phyloP scores from a whole-genome alignment of 192 early-diverging fungal genomes.

The Podila epigama region DNA sequence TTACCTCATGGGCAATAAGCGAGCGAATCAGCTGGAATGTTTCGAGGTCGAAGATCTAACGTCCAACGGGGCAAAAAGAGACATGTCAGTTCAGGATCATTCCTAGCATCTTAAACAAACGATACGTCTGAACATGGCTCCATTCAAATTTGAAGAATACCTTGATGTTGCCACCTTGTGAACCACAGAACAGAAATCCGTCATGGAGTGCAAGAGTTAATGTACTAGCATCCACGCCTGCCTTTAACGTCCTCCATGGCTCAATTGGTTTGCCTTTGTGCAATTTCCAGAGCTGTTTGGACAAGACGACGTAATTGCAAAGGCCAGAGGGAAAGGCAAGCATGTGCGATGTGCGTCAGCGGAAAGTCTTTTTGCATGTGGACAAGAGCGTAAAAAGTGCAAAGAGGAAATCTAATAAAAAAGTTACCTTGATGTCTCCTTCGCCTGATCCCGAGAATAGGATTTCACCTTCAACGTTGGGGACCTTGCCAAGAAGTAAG shows the following conservation, averaged over 20 bases:
- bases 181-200: conserved; percentile 75
- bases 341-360: too few species aligned
- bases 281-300: conserved; percentile 28
- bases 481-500: conserved; percentile 59
- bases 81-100: background rate
- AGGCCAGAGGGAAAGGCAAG: too few species aligned
- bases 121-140: background rate
- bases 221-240: conserved; percentile 59
- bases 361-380: too few species aligned
- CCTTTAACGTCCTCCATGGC: conserved; percentile 39
- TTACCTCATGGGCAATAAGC: conserved; percentile 62
- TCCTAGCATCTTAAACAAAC: background rate
- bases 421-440: conserved; percentile 65
- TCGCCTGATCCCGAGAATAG: conserved; percentile 72
- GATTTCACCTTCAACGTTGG: conserved; percentile 60
- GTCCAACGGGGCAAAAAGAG: background rate
- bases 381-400: background rate
- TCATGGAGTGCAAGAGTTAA: conserved; percentile 71
- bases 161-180: conserved; percentile 75
- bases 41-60: conserved; percentile 80
- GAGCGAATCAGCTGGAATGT: conserved; percentile 65
- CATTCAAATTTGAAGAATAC: conserved; percentile 8
- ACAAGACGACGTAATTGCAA: background rate
- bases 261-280: conserved; percentile 45
- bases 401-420: background rate